These are phyloP conservation scores for Naganishia cerealis DNA, from an alignment of 1,284 basidiomycete species.

Conservation along the genomic window DNA sequence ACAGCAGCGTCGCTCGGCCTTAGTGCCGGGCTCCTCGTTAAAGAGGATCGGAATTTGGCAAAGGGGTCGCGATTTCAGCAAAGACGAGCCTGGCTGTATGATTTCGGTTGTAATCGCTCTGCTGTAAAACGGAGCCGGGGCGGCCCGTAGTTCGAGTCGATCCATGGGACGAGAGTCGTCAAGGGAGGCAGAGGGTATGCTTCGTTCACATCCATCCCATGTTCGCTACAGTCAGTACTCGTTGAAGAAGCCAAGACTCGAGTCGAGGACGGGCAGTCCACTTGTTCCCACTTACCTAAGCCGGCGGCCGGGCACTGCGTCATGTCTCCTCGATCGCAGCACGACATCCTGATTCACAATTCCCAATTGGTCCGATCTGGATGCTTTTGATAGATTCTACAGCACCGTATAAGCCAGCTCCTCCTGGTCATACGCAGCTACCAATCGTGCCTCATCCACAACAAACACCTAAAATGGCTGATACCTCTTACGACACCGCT, in stretches of 20 bases:
- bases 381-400: not conserved
- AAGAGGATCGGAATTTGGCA: constrained; percentile 16
- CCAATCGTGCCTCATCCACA: not conserved
- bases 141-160: constrained; percentile 10
- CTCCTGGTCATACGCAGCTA: not conserved
- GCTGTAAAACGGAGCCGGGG: constrained; percentile 18
- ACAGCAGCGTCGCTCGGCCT: constrained; percentile 2
- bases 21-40: not conserved
- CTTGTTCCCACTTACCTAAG: not conserved
- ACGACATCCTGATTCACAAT: constrained; percentile 16
- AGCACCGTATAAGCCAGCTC: not conserved
- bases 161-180: not conserved
- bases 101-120: not conserved
- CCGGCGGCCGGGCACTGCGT: not conserved
- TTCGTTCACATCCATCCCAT: too few species aligned
- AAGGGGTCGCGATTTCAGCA: constrained; percentile 7
- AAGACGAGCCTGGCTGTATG: constrained; percentile 1
- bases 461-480: not conserved
- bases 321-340: constrained; percentile 2
- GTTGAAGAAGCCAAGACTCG: not conserved
- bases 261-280: not conserved
- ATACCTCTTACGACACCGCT: not conserved
- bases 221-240: too few species aligned
- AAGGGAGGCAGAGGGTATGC: not conserved
- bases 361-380: not conserved